Conservation (phyloP, 2,329 filamentous ascomycete species). For the Fonsecaea pugnacius region DNA sequence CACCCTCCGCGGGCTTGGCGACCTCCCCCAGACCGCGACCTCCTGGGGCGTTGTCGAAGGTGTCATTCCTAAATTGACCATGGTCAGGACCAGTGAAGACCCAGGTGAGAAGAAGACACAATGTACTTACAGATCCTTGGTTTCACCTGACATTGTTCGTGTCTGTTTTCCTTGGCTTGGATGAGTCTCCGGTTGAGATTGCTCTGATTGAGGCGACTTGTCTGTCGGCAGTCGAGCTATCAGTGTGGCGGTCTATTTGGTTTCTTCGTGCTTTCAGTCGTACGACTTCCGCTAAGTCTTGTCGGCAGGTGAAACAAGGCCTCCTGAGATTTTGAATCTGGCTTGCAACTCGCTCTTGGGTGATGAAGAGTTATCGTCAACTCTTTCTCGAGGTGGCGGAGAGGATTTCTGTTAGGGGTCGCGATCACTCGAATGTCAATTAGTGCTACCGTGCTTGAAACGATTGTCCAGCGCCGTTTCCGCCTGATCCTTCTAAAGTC, state of each 20-base stretch:
- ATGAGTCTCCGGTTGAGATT: background rate
- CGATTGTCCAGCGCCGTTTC: slow-evolving; percentile 1
- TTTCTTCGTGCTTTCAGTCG: background rate
- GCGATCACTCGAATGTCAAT: background rate
- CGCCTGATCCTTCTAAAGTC: background rate
- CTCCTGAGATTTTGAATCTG: background rate
- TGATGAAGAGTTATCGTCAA: background rate
- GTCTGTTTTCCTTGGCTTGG: background rate
- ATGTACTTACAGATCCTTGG: slow-evolving; percentile 6
- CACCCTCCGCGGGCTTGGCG: background rate
- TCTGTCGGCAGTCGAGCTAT: background rate
- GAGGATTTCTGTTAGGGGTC: background rate
- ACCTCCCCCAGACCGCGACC: slow-evolving; percentile 10
- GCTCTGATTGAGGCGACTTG: background rate
- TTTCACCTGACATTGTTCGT: slow-evolving; percentile 5
- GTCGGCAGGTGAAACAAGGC: background rate
- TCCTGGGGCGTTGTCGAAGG: slow-evolving; percentile 9
- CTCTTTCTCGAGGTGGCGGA: background rate
- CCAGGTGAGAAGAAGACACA: background rate
- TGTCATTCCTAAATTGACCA: background rate
- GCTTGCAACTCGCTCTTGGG: background rate
- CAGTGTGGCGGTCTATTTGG: background rate
- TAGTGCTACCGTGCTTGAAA: slow-evolving; percentile 3
- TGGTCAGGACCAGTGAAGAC: background rate
- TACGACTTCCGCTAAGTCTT: background rate